Percentiles rank a stretch among this genome's conserved stretches.
Evolutionary conservation across 768 basidiomycete genomes (phyloP).

Genomic region (Cantharellus anzutake): DNA sequence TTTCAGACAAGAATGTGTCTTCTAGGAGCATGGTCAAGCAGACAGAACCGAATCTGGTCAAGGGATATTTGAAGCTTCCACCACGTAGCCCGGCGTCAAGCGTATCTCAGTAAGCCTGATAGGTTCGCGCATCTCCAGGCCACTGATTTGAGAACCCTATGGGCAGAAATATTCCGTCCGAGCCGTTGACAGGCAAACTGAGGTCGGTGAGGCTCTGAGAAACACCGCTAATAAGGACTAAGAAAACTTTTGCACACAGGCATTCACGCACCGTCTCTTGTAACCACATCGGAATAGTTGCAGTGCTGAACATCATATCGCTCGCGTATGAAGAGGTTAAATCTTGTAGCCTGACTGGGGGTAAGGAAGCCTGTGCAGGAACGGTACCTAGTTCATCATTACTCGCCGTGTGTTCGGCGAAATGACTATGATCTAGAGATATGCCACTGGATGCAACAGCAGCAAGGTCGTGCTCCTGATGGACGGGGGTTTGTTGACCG

Average conservation of each 20-base stretch:
- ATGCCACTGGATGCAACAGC: too few species aligned
- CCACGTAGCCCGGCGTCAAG: too few species aligned
- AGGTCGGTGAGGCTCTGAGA: constrained; percentile 69
- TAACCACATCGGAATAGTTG: constrained; percentile 76
- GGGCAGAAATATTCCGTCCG: constrained; percentile 69
- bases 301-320: constrained; percentile 42
- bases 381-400: too few species aligned
- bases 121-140: constrained; percentile 41
- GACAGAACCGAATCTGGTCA: too few species aligned
- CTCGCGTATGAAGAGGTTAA: constrained; percentile 58
- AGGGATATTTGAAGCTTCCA: too few species aligned
- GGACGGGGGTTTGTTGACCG: constrained; percentile 17
- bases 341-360: constrained; percentile 58
- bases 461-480: constrained; percentile 10
- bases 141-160: constrained; percentile 48
- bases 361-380: not conserved
- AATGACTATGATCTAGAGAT: too few species aligned
- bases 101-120: not conserved
- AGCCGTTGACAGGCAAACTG: constrained; percentile 78
- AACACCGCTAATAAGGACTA: not conserved
- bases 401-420: too few species aligned
- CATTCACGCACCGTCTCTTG: constrained; percentile 57
- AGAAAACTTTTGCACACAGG: not conserved
- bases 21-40: too few species aligned
- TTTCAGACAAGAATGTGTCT: too few species aligned